Percentiles rank a stretch among this genome's conserved stretches.
These are phyloP conservation scores for Yamadazyma atlantica DNA, from an alignment of 1,139 yeast species.

Conservation along the genomic window DNA sequence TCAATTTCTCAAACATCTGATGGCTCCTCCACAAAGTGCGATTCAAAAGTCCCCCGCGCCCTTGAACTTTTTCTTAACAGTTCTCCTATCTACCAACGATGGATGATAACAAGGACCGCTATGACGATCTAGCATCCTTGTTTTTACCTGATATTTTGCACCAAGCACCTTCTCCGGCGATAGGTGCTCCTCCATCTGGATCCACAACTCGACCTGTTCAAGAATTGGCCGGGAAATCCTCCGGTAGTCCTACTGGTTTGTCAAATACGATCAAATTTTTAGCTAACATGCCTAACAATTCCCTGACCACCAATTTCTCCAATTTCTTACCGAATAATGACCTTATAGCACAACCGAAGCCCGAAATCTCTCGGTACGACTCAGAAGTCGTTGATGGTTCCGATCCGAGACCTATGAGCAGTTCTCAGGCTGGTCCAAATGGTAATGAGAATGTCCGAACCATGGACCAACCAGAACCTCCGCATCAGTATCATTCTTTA, in stretches of 20 bases:
- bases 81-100: slow-evolving; percentile 1
- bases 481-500: slow-evolving; percentile 1
- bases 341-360: slow-evolving; percentile 22
- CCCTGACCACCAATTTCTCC: slow-evolving; percentile 21
- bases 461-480: slow-evolving; percentile 1
- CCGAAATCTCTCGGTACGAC: too few relatives aligned
- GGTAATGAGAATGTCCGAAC: background rate
- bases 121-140: slow-evolving; percentile 44
- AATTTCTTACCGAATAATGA: slow-evolving; percentile 24
- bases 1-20: too few relatives aligned
- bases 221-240: background rate
- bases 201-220: background rate
- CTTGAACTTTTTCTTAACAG: background rate
- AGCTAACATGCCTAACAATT: slow-evolving; percentile 2
- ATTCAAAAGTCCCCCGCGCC: too few relatives aligned
- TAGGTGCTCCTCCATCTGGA: background rate
- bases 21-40: too few relatives aligned
- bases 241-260: background rate
- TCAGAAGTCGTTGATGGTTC: slow-evolving; percentile 14
- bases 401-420: background rate
- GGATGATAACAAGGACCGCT: slow-evolving; percentile 18
- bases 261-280: background rate
- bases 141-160: slow-evolving; percentile 45
- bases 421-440: background rate
- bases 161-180: slow-evolving; percentile 12